Evolutionary conservation across 2,329 filamentous ascomycete species (phyloP).

Genomic region (Penicillium palitans): DNA sequence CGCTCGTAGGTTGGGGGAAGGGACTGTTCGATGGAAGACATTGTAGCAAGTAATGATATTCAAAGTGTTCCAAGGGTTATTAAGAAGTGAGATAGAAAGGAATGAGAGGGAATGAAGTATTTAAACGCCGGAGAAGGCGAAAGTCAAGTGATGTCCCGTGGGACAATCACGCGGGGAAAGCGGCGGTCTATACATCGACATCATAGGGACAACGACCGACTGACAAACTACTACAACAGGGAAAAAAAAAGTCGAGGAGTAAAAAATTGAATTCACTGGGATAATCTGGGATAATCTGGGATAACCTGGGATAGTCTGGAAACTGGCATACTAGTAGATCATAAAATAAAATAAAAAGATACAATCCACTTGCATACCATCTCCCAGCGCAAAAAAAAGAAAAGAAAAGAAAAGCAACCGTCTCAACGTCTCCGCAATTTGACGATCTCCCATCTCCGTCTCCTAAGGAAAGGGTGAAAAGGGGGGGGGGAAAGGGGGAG

Average conservation of each 20-base stretch:
- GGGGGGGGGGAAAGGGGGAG: background rate
- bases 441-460: conserved; percentile 7
- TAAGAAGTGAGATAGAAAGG: background rate
- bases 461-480: conserved; percentile 3
- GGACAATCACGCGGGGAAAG: conserved; percentile 24
- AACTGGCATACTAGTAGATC: background rate
- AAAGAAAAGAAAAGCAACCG: conserved; percentile 3
- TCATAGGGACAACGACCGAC: background rate
- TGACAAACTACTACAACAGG: too few relatives aligned
- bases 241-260: too few relatives aligned
- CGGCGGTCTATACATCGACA: conserved; percentile 6
- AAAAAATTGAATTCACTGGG: background rate
- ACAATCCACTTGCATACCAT: conserved; percentile 1
- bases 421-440: conserved; percentile 6
- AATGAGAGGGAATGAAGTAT: background rate
- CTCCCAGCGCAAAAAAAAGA: background rate
- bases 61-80: background rate
- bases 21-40: conserved; percentile 54
- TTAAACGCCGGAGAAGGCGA: background rate
- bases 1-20: conserved; percentile 58
- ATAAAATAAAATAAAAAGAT: background rate
- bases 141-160: conserved; percentile 23
- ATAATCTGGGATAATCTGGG: background rate
- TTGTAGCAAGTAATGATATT: conserved; percentile 15
- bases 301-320: background rate